A percentile compares a stretch with the other conserved stretches of the same genome.
Conservation (phyloP, 2,329 filamentous ascomycete genomes). For the Aureobasidium lini region DNA sequence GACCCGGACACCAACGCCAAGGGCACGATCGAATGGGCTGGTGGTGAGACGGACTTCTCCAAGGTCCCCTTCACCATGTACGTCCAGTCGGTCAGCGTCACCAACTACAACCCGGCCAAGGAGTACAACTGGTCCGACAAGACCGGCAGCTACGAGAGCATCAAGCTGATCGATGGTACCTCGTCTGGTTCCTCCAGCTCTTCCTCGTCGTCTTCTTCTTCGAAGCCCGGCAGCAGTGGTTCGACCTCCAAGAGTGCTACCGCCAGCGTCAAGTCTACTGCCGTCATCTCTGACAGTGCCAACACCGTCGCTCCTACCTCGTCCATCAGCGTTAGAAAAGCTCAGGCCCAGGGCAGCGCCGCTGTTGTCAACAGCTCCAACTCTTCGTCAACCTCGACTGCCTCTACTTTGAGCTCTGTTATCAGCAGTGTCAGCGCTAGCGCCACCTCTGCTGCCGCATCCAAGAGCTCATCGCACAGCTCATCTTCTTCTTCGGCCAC, state of each 20-base stretch:
- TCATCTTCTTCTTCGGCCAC: not conserved
- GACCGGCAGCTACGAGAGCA: conserved; percentile 41
- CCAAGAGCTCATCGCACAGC: not conserved
- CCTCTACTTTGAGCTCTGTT: not conserved
- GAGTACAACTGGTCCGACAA: conserved; percentile 45
- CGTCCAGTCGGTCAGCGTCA: conserved; percentile 43
- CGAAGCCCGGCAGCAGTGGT: not conserved
- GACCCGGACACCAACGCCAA: conserved; percentile 40
- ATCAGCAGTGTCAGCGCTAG: not conserved
- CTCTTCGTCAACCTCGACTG: not conserved
- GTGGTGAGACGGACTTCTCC: conserved; percentile 46
- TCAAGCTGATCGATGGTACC: conserved; percentile 29
- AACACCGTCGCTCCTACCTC: conserved; percentile 3
- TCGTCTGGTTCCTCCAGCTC: not conserved
- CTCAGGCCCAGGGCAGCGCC: conserved; percentile 8
- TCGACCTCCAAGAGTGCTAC: not conserved
- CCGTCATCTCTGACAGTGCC: not conserved
- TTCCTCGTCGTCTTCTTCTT: not conserved
- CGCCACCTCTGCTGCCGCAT: not conserved
- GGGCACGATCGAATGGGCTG: conserved; percentile 61
- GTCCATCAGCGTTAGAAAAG: conserved; percentile 2
- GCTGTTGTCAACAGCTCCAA: not conserved
- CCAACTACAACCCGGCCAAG: conserved; percentile 45
- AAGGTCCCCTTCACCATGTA: conserved; percentile 46
- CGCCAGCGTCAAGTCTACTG: not conserved